phyloP scores from a whole-genome alignment of 495 filamentous ascomycete genomes.

The Oidiodendron maius region DNA sequence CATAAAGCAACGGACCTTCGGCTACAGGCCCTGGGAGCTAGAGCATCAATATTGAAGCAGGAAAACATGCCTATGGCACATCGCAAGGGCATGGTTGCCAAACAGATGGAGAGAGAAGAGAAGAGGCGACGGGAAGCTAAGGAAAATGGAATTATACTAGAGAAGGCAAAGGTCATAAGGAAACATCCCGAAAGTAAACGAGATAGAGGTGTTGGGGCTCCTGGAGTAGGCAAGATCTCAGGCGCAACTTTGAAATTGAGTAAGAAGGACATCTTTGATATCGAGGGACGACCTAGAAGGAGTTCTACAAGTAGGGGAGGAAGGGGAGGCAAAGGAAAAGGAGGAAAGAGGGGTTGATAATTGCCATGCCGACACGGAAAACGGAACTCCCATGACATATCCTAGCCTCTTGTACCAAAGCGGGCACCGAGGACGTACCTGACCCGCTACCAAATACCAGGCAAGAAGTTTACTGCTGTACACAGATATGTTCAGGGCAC shows the following conservation, averaged over 20 bases:
- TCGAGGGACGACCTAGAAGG: slow-evolving; percentile 45
- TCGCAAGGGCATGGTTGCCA: slow-evolving; percentile 69
- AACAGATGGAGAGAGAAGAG: slow-evolving; percentile 56
- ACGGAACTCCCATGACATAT: background rate
- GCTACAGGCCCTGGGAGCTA: slow-evolving; percentile 73
- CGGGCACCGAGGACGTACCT: too few species aligned
- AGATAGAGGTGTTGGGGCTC: slow-evolving; percentile 65
- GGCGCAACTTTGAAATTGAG: slow-evolving; percentile 76
- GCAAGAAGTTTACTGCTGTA: too few species aligned
- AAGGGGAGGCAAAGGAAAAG: slow-evolving; percentile 22
- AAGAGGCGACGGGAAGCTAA: slow-evolving; percentile 69
- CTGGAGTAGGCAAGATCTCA: slow-evolving; percentile 72
- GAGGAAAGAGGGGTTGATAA: slow-evolving; percentile 21
- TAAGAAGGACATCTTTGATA: slow-evolving; percentile 64
- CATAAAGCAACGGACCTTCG: slow-evolving; percentile 79
- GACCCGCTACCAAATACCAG: too few species aligned
- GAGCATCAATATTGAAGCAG: slow-evolving; percentile 64
- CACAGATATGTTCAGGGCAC: too few species aligned
- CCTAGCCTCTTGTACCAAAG: background rate
- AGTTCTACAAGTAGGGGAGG: slow-evolving; percentile 20
- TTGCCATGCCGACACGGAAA: background rate
- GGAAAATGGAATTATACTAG: slow-evolving; percentile 88
- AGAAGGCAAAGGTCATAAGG: slow-evolving; percentile 46
- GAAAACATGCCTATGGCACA: slow-evolving; percentile 79
- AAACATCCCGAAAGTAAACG: slow-evolving; percentile 37